Base-by-base conservation (phyloP, 2,329 filamentous ascomycete genomes). In the Aspergillus eucalypticola region DNA sequence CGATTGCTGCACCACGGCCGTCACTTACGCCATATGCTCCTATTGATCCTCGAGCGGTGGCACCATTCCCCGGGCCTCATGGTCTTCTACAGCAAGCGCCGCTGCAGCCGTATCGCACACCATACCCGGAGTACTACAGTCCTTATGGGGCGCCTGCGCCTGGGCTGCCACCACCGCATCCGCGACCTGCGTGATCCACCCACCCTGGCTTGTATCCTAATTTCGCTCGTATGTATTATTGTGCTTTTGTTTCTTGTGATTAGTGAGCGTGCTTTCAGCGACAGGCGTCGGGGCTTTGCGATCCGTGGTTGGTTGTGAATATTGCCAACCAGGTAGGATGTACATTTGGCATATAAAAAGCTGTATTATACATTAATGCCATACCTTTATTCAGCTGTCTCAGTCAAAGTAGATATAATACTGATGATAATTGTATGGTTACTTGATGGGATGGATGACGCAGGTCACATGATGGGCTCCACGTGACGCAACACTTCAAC, bases 11-110 rank as follows among this genome's bases (percentile, higher is more conserved):
- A 41, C 60, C 64, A 25, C 66, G 62, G 6, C 54, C 65, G 32
- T 59, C 64, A 29, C 60, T 70, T 52, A 60, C 62, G 8, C 68
- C 72, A 13, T 75, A 70, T 57, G 70, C 68, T 6, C 72, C 69
- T n/a, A 70, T 74, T 7, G 68, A 70, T 42, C 67, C 67, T 23
- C 58, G 67, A 39, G 54, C 61, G 41, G 60, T 70, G 21, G 56
- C 61, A 8, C 60, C 65, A 13, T 68, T 67, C 27, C 58, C 63
- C 8, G 61, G 57, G 5, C 66, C 66, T 44, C 63, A 56, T 27
- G 61, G 54, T 13, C 60, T 64, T 51, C 59, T 67, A 13, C 65
- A 63, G 29, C 68, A 57, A 44, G 66, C 58, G 17, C 63, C 67
- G 39, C 67, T 64, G 8, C 68, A 63, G 21, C 66, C 62, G 3